A percentile compares a stretch with the other conserved stretches of the same genome.
Evolutionary conservation across 805 yeast genomes (phyloP).

Genomic region (Wickerhamomyces subpelliculosus): DNA sequence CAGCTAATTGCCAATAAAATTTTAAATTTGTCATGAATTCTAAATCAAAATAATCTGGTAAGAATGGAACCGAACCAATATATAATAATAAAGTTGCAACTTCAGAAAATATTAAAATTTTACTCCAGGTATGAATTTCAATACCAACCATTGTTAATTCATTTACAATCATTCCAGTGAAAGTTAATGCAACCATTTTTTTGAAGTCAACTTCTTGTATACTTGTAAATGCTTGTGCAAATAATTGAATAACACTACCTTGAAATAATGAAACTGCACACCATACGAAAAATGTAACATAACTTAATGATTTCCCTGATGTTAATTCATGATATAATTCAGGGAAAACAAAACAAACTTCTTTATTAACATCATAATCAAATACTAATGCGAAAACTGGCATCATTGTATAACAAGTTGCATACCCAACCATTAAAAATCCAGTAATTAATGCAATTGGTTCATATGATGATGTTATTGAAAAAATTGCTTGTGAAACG

Average conservation of each 20-base stretch:
- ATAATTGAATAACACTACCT: conserved; percentile 77
- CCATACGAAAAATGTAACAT: conserved; percentile 88
- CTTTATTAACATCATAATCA: conserved; percentile 87
- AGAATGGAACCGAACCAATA: conserved; percentile 72
- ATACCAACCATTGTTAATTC: conserved; percentile 92
- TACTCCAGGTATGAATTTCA: conserved; percentile 89
- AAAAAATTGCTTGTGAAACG: conserved; percentile 90
- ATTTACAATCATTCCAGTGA: conserved; percentile 70
- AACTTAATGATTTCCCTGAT: conserved; percentile 79
- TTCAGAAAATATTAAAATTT: conserved; percentile 66
- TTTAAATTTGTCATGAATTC: conserved; percentile 46
- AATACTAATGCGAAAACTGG: conserved; percentile 92
- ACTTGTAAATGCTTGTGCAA: conserved; percentile 73
- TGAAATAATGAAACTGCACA: conserved; percentile 84
- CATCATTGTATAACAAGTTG: conserved; percentile 95
- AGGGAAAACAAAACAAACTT: conserved; percentile 83
- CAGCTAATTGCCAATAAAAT: conserved; percentile 63
- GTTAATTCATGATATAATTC: conserved; percentile 91
- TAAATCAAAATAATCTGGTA: conserved; percentile 81
- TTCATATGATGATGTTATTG: conserved; percentile 79
- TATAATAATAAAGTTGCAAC: conserved; percentile 61
- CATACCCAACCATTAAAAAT: conserved; percentile 97
- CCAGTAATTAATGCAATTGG: conserved; percentile 95
- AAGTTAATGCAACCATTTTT: conserved; percentile 80
- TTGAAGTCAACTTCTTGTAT: conserved; percentile 46